Evolutionary conservation across 805 yeast genomes (phyloP).

Genomic region (Sugiyamaella boreocaroliniensis): DNA sequence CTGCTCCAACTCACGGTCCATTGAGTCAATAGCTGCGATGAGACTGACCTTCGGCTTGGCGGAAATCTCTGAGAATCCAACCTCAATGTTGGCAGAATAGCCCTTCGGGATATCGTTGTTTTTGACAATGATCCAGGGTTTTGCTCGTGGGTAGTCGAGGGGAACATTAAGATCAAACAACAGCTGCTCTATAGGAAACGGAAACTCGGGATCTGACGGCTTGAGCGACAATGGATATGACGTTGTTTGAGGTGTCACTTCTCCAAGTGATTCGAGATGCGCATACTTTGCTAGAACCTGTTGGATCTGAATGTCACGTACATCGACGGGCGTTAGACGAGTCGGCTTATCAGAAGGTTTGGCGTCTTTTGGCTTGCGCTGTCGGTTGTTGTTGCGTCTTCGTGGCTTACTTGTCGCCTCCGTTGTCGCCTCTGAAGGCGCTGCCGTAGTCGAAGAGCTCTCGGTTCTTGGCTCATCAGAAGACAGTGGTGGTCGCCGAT

Average conservation of each 20-base stretch:
- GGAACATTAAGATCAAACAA: conserved; percentile 52
- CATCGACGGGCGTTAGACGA: neutral
- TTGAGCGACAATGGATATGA: conserved; percentile 11
- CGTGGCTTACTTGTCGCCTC: neutral
- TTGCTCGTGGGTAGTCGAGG: conserved; percentile 42
- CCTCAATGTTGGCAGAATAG: conserved; percentile 56
- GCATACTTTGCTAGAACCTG: neutral
- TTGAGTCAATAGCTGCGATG: conserved; percentile 45
- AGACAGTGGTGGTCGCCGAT: neutral
- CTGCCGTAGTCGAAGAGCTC: neutral
- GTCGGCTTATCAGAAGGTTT: neutral
- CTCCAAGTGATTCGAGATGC: neutral
- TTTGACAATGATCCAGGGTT: conserved; percentile 49
- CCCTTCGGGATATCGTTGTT: conserved; percentile 69
- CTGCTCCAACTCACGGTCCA: conserved; percentile 53
- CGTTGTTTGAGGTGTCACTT: neutral
- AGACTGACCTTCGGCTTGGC: conserved; percentile 36
- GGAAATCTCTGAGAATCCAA: conserved; percentile 49
- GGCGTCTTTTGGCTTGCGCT: neutral
- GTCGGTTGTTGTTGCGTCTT: neutral
- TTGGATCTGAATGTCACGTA: neutral
- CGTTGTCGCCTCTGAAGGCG: neutral
- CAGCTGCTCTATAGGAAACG: conserved; percentile 52
- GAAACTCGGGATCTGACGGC: conserved; percentile 71
- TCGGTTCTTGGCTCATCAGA: neutral